Percentiles rank a stretch among this genome's conserved stretches.
Evolutionary conservation across 78 protist genomes (phyloP).

Genomic region (Dictyostelium firmibasis): DNA sequence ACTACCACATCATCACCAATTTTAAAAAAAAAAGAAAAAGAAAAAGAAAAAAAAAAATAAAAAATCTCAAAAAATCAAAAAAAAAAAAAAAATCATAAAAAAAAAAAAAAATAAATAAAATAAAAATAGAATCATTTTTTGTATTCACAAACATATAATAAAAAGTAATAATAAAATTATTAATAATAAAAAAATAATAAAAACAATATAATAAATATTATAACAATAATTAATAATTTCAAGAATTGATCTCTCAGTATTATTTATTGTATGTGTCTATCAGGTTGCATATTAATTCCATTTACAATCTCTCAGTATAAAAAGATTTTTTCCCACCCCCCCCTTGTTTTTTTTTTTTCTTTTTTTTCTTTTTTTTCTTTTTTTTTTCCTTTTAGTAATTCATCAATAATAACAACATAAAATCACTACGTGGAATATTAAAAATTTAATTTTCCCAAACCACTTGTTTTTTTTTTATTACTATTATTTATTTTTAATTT

Average conservation of each 20-base stretch:
- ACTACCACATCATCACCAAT: neutral
- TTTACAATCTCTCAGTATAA: neutral
- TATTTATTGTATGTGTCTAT: neutral
- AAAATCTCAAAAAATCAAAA: too few species aligned
- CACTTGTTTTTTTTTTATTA: neutral
- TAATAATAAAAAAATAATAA: too few species aligned
- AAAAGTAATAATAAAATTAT: too few species aligned
- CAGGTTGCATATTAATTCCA: neutral
- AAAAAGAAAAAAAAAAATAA: too few species aligned
- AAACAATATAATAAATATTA: too few species aligned
- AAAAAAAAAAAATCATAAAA: too few species aligned
- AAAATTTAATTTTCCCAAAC: neutral
- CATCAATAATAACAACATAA: too few species aligned
- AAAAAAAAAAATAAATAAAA: too few species aligned
- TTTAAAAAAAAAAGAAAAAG: too few species aligned
- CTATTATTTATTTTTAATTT: too few species aligned
- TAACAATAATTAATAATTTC: neutral
- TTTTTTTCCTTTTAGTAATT: too few species aligned
- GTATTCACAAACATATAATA: neutral
- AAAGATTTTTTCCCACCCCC: neutral
- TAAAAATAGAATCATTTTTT: neutral
- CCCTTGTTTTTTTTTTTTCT: neutral
- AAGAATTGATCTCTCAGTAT: neutral
- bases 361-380: too few species aligned
- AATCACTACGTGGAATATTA: neutral